phyloP scores from a whole-genome alignment of 352 stramenopile genomes.

The Pythium aphanidermatum region DNA sequence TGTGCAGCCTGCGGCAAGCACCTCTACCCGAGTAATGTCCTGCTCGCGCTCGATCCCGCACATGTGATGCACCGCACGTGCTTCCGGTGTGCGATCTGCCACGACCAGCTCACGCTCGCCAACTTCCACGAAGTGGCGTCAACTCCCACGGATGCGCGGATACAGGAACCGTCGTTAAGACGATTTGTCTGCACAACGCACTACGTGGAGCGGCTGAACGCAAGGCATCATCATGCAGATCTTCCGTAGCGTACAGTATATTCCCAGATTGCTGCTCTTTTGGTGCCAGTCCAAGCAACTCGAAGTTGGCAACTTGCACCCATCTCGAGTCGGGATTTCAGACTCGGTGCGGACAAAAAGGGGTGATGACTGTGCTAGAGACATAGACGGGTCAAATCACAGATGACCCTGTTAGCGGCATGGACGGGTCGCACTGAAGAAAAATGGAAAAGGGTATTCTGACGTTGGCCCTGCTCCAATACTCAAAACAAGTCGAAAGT shows the following conservation, averaged over 20 bases:
- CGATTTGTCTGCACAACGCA: conserved; percentile 13
- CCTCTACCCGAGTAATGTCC: background rate
- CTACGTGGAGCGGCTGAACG: conserved; percentile 8
- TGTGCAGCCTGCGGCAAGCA: conserved; percentile 6
- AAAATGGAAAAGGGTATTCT: too few relatives aligned
- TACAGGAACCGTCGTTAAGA: background rate
- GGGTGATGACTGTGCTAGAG: too few relatives aligned
- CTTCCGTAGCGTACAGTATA: too few relatives aligned
- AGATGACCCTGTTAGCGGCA: too few relatives aligned
- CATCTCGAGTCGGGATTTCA: too few relatives aligned
- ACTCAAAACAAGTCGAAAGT: too few relatives aligned
- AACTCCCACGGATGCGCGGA: background rate
- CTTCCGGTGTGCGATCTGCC: conserved; percentile 8
- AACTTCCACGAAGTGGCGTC: conserved; percentile 4
- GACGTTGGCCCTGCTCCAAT: too few relatives aligned
- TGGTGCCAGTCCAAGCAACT: background rate
- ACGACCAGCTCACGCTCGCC: conserved; percentile 8
- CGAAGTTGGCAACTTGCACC: too few relatives aligned
- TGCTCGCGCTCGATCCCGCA: background rate
- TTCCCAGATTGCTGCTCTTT: too few relatives aligned
- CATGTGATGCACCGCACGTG: conserved; percentile 6
- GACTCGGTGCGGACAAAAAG: too few relatives aligned
- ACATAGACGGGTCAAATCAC: too few relatives aligned
- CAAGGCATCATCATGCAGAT: background rate
- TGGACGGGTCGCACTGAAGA: too few relatives aligned